phyloP scores from a whole-genome alignment of 2,329 filamentous ascomycete species.

The Monosporascus ibericus region DNA sequence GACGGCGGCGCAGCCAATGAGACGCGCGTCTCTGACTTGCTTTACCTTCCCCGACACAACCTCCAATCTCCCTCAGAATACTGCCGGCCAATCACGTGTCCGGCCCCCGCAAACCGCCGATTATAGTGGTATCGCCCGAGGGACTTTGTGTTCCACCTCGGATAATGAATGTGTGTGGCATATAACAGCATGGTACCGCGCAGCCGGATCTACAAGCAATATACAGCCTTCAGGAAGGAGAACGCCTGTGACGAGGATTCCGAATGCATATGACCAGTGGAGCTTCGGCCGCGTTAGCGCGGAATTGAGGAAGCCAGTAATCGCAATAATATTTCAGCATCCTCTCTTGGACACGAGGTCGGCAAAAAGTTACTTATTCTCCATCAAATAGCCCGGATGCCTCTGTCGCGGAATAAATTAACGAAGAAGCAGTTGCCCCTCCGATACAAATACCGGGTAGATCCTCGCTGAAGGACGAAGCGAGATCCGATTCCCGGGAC shows the following conservation, averaged over 20 bases:
- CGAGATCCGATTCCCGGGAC: too few relatives aligned
- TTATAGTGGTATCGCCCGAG: neutral
- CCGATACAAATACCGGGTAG: too few relatives aligned
- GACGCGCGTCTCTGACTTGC: neutral
- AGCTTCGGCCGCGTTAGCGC: neutral
- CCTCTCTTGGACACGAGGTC: too few relatives aligned
- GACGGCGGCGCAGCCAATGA: neutral
- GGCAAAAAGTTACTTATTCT: too few relatives aligned
- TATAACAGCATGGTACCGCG: neutral
- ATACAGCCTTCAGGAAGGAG: neutral
- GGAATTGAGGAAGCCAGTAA: neutral
- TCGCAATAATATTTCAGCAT: too few relatives aligned
- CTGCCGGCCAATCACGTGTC: neutral
- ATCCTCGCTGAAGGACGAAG: too few relatives aligned
- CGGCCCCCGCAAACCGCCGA: neutral
- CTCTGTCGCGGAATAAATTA: too few relatives aligned
- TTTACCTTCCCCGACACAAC: neutral
- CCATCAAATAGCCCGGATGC: too few relatives aligned
- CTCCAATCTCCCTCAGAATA: neutral
- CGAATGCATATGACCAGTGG: neutral
- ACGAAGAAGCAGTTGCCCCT: too few relatives aligned
- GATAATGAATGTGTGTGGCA: neutral
- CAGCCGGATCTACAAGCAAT: neutral
- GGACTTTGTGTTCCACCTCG: neutral
- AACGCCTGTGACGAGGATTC: neutral